Evolutionary conservation across 2,329 filamentous ascomycete species (phyloP), one percentile per base, ranked within the genome.

Genomic region (Penicillium sp.): DNA sequence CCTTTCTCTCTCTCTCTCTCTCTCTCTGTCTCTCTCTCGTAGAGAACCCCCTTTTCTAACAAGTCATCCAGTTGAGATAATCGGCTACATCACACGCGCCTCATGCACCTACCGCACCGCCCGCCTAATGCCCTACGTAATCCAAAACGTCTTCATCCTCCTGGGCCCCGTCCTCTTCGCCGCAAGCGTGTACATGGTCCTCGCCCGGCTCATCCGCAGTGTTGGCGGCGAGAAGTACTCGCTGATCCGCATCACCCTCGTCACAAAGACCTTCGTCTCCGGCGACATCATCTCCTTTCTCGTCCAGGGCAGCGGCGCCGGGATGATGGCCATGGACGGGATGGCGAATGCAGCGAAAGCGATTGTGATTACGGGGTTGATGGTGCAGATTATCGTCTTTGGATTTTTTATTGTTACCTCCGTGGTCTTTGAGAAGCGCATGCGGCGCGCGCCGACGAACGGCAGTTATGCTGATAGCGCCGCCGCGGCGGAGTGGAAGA

Each of bases 91-190:
- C 8, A 68, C 57, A 30, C 71, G 72, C 7, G 60, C 66, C 46
- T 26, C 17, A n/a, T 66, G 66, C 46, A 67, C 73, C 46, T 66
- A 58, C 38, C 61, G 69, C 38, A 72, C 65, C 9, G 61, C 62
- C 5, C 31, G 60, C 9, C 63, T 70, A 21, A 53, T 61, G 15
- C 56, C 19, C 51, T 84, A 78, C 69, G 76, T 81, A 55, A 71
- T 83, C 60, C 77, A 82, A 63, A 74, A 71, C 19, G 64, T 83
- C 38, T 76, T 84, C 66, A 75, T 83, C 51, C 76, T 84, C 5
- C 75, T 85, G 26, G 81, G 79, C 1, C 83, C 82, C 1, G 79
- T 79, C 3, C 78, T 84, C 55, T 80, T 83, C 64, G 82, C 82
- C 19, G 83, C 83, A 15, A 78, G 79, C 0, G 80, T 83, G 64